Percentiles rank a stretch among this genome's conserved stretches.
Evolutionary conservation across 257 asterid species (phyloP).

Genomic region (Fraxinus excelsior): DNA sequence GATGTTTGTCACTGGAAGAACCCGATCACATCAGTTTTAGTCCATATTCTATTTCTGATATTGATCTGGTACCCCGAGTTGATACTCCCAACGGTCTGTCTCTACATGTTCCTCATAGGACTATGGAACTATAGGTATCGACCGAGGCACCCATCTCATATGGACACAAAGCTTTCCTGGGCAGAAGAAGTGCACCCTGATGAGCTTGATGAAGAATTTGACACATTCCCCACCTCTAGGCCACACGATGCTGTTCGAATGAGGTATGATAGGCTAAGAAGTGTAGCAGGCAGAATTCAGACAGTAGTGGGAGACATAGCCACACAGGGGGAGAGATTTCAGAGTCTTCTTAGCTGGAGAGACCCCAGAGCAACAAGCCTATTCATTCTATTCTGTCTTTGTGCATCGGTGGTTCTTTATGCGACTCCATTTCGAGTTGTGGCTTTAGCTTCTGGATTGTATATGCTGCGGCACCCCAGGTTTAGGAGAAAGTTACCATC

Average conservation of each 20-base stretch:
- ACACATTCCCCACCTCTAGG: neutral
- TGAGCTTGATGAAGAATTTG: neutral
- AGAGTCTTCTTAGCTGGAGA: constrained; percentile 69
- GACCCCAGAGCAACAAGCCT: constrained; percentile 77
- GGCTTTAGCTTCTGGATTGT: constrained; percentile 52
- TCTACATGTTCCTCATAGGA: neutral
- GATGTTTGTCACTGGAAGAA: neutral
- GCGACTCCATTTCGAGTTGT: constrained; percentile 53
- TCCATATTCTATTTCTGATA: neutral
- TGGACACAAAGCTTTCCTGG: neutral
- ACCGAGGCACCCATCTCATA: neutral
- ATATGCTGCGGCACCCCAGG: constrained; percentile 68
- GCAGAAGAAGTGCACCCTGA: neutral
- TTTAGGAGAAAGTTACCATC: constrained; percentile 70
- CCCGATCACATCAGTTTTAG: neutral
- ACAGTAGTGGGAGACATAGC: neutral
- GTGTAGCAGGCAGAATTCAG: neutral
- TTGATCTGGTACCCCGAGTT: neutral
- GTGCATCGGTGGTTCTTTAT: constrained; percentile 59
- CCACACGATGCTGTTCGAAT: neutral
- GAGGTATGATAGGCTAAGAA: neutral
- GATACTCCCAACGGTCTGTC: neutral
- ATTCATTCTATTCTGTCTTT: constrained; percentile 57
- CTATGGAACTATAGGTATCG: neutral
- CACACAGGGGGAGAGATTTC: constrained; percentile 25